These are phyloP conservation scores for Fusarium sambucinum DNA, from an alignment of 2,329 filamentous ascomycete species.

Conservation along the genomic window DNA sequence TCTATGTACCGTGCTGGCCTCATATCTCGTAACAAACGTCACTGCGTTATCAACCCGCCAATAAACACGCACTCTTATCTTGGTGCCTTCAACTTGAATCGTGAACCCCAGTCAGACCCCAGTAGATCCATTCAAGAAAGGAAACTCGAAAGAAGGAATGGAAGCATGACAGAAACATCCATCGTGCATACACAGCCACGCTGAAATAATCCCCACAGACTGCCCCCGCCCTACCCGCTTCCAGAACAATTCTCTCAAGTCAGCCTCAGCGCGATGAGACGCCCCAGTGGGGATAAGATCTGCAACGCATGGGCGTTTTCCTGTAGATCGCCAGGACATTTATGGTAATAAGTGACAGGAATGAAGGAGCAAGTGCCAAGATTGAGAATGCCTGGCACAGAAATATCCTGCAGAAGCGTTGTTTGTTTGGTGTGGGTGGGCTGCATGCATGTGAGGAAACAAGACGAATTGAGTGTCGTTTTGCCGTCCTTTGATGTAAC, in stretches of 20 bases:
- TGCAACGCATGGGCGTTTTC: slow-evolving; percentile 39
- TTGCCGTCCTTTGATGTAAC: slow-evolving; percentile 17
- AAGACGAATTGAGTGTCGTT: slow-evolving; percentile 22
- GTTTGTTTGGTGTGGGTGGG: background rate
- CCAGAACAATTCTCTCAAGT: slow-evolving; percentile 52
- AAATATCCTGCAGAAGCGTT: slow-evolving; percentile 1
- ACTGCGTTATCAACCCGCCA: slow-evolving; percentile 35
- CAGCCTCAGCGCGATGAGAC: slow-evolving; percentile 42
- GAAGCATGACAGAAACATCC: slow-evolving; percentile 40
- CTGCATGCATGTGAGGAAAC: background rate
- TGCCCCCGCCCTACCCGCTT: slow-evolving; percentile 45
- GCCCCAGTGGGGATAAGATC: slow-evolving; percentile 32
- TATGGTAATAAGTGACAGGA: slow-evolving; percentile 19
- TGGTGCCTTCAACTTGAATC: slow-evolving; percentile 32
- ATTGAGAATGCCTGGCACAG: slow-evolving; percentile 20
- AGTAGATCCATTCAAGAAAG: slow-evolving; percentile 21
- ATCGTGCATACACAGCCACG: slow-evolving; percentile 37
- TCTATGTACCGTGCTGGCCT: slow-evolving; percentile 34
- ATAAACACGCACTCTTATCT: slow-evolving; percentile 38
- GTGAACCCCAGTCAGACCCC: slow-evolving; percentile 14
- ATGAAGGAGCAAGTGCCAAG: slow-evolving; percentile 28
- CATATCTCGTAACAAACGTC: slow-evolving; percentile 40
- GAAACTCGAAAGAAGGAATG: slow-evolving; percentile 42
- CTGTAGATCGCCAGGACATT: slow-evolving; percentile 23
- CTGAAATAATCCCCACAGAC: slow-evolving; percentile 37